Evolutionary conservation across 2,329 filamentous ascomycete genomes (phyloP).

Genomic region (Ophiostoma triangulosporum): DNA sequence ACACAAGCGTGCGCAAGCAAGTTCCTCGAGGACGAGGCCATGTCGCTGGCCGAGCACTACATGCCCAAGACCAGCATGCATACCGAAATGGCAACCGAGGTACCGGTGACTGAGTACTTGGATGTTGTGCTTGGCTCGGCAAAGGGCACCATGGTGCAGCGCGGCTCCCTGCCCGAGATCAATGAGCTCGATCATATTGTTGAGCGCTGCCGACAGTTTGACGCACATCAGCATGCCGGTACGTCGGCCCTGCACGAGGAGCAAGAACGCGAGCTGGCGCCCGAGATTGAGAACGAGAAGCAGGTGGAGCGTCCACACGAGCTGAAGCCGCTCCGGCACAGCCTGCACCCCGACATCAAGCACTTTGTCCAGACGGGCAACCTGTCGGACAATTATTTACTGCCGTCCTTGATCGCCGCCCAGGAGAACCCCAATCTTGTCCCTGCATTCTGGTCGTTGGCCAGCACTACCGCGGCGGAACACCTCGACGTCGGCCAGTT

Average conservation of each 20-base stretch:
- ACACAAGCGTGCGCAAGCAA: conserved; percentile 3
- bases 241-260: conserved; percentile 42
- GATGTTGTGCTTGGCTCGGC: not conserved
- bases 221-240: not conserved
- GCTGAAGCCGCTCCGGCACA: conserved; percentile 27
- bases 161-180: too few relatives aligned
- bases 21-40: conserved; percentile 1
- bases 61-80: not conserved
- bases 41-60: not conserved
- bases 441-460: conserved; percentile 32
- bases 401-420: conserved; percentile 17
- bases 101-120: not conserved
- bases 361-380: conserved; percentile 26
- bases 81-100: not conserved
- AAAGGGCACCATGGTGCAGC: not conserved
- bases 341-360: conserved; percentile 29
- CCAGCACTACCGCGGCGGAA: conserved; percentile 25
- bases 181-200: not conserved
- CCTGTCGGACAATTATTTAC: conserved; percentile 15
- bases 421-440: not conserved
- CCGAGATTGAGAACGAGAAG: conserved; percentile 48
- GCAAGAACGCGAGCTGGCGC: conserved; percentile 53
- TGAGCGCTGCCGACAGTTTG: not conserved
- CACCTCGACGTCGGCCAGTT: conserved; percentile 23
- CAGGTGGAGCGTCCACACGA: conserved; percentile 35